These are phyloP conservation scores for Fistulina hepatica DNA, from an alignment of 1,284 basidiomycete genomes.

Conservation along the genomic window DNA sequence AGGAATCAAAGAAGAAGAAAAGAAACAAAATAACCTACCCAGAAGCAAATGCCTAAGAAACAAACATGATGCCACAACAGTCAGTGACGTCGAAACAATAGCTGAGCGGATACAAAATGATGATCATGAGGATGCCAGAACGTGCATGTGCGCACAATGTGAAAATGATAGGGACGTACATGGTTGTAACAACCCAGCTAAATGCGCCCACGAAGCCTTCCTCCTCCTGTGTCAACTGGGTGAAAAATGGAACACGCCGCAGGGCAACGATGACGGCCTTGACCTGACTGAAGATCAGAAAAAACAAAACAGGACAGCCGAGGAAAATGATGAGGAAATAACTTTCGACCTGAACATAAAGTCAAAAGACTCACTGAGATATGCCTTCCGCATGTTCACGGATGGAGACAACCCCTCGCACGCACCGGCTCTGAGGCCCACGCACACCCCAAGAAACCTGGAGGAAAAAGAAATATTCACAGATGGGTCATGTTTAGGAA, in stretches of 20 bases:
- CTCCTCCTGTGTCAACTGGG: no score
- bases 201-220: slow-evolving; percentile 1
- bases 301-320: slow-evolving; percentile 14
- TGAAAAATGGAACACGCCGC: no score
- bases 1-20: slow-evolving; percentile 2
- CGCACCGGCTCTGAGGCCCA: slow-evolving; percentile 14
- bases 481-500: slow-evolving; percentile 17
- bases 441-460: slow-evolving; percentile 12
- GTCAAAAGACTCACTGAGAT: slow-evolving; percentile 11
- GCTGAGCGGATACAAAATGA: slow-evolving; percentile 17
- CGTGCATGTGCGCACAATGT: slow-evolving; percentile 9
- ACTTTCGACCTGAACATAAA: slow-evolving; percentile 20
- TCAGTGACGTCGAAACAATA: slow-evolving; percentile 22
- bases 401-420: not conserved
- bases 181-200: slow-evolving; percentile 8
- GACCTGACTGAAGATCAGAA: slow-evolving; percentile 7
- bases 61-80: slow-evolving; percentile 9
- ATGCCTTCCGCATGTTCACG: slow-evolving; percentile 17
- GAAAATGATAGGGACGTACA: not conserved
- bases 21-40: slow-evolving; percentile 1
- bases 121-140: slow-evolving; percentile 16
- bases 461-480: slow-evolving; percentile 15
- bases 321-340: slow-evolving; percentile 15
- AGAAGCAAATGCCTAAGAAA: slow-evolving; percentile 12
- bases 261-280: slow-evolving; percentile 3